phyloP scores from a whole-genome alignment of 1,284 basidiomycete species.

The Puccinia coronata region DNA sequence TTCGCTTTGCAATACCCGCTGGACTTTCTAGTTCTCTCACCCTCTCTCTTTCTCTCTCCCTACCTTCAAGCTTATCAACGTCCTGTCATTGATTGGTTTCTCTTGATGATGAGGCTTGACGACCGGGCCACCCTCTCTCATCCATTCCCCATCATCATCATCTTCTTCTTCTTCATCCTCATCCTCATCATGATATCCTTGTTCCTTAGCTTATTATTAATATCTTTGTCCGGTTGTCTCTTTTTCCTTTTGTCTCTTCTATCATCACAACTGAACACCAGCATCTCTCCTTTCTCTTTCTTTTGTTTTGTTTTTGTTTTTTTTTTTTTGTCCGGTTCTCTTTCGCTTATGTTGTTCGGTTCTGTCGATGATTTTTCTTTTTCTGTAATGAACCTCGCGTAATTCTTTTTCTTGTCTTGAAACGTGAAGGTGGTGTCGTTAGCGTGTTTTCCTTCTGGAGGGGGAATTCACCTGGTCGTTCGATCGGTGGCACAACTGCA shows the following conservation, averaged over 20 bases:
- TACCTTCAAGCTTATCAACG: neutral
- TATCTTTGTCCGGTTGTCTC: neutral
- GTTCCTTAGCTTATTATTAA: conserved; percentile 8
- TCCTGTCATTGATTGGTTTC: neutral
- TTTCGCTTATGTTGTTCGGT: too few relatives aligned
- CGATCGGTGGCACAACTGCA: too few relatives aligned
- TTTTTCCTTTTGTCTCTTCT: neutral
- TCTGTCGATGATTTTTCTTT: too few relatives aligned
- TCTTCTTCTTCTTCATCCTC: neutral
- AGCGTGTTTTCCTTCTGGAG: too few relatives aligned
- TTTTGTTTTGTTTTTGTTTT: too few relatives aligned
- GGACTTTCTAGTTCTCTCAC: neutral
- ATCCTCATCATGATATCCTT: neutral
- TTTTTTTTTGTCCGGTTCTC: too few relatives aligned
- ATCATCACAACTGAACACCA: too few relatives aligned
- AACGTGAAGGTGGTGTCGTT: too few relatives aligned
- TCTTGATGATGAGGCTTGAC: neutral
- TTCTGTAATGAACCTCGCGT: too few relatives aligned
- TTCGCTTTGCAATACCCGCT: neutral
- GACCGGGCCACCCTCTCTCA: neutral
- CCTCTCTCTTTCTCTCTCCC: neutral
- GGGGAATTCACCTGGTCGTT: too few relatives aligned
- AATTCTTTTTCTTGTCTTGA: too few relatives aligned
- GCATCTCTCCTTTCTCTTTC: too few relatives aligned
- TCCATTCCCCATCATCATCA: neutral